These are phyloP conservation scores for Cadophora sp. DNA, from an alignment of 2,329 filamentous ascomycete genomes.

Conservation along the genomic window DNA sequence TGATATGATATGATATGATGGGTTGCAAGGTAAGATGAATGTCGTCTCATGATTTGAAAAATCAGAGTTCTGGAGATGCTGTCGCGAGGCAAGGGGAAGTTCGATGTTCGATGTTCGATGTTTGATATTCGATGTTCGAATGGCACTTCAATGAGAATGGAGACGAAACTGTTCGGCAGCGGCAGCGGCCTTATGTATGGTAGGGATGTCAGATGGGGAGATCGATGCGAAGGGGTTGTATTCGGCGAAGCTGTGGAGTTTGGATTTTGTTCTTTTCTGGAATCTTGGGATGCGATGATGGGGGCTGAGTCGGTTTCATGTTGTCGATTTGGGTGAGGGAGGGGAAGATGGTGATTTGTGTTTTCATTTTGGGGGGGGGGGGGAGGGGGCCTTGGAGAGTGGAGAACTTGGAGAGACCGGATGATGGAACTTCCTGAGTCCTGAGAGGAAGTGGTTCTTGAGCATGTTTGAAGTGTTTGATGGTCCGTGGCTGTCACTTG, in stretches of 20 bases:
- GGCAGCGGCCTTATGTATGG: background rate
- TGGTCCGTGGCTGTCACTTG: background rate
- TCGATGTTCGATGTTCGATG: too few species aligned
- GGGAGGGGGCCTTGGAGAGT: too few species aligned
- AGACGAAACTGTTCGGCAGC: too few species aligned
- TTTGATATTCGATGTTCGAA: too few species aligned
- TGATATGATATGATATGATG: background rate
- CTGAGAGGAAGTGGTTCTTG: background rate
- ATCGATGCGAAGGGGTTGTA: background rate
- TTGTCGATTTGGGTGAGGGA: background rate
- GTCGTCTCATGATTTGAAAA: conserved; percentile 14
- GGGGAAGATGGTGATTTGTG: background rate
- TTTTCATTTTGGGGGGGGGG: too few species aligned
- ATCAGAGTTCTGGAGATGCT: background rate
- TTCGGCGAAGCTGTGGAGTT: background rate
- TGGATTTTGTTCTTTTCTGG: background rate
- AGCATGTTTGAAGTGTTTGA: conserved; percentile 2
- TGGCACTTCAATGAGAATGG: too few species aligned
- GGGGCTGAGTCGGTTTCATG: conserved; percentile 10
- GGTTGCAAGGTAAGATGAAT: background rate
- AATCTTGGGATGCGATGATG: background rate
- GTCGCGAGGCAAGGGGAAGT: background rate
- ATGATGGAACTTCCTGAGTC: conserved; percentile 6
- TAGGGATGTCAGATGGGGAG: conserved; percentile 4
- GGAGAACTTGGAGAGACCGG: background rate